Evolutionary conservation across 805 yeast species (phyloP).

Genomic region (Isabelozyma pseudorhagii): DNA sequence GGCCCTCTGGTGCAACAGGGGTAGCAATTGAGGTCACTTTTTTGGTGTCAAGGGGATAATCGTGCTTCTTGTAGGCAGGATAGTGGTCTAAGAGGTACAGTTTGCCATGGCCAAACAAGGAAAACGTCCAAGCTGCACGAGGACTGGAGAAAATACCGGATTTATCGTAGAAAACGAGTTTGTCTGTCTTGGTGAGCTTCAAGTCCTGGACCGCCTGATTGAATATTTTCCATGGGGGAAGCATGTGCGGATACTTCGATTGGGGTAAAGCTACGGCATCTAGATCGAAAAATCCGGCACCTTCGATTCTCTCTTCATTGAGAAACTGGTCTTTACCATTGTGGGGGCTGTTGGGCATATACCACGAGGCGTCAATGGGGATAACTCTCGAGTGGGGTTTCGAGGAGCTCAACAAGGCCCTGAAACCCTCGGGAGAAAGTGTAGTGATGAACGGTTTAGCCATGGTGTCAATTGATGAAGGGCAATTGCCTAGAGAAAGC

Average conservation of each 20-base stretch:
- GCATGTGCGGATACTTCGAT: slow-evolving; percentile 85
- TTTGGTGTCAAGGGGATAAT: slow-evolving; percentile 44
- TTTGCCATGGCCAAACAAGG: slow-evolving; percentile 70
- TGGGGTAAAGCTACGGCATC: slow-evolving; percentile 59
- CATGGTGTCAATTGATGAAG: neutral
- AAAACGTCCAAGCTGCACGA: slow-evolving; percentile 88
- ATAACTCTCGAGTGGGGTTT: slow-evolving; percentile 26
- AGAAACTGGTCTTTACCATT: slow-evolving; percentile 57
- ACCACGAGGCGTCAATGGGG: slow-evolving; percentile 91
- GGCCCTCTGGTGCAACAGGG: slow-evolving; percentile 9
- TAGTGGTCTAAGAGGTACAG: slow-evolving; percentile 73
- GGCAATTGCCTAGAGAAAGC: neutral
- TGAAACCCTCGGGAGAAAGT: slow-evolving; percentile 5
- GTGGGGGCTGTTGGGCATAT: slow-evolving; percentile 70
- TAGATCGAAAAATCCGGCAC: slow-evolving; percentile 74
- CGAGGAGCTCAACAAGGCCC: slow-evolving; percentile 3
- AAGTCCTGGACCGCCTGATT: slow-evolving; percentile 48
- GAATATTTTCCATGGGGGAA: slow-evolving; percentile 63
- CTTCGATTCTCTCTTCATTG: slow-evolving; percentile 54
- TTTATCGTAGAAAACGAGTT: slow-evolving; percentile 78
- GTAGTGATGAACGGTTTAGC: neutral
- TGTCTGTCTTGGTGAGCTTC: slow-evolving; percentile 56
- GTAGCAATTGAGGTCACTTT: slow-evolving; percentile 17
- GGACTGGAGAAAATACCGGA: slow-evolving; percentile 85
- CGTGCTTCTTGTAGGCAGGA: slow-evolving; percentile 44